Percentiles rank a stretch among this genome's conserved stretches.
Evolutionary conservation across 495 filamentous ascomycete genomes (phyloP).

Genomic region (Hypomontagnella submonticulosa): DNA sequence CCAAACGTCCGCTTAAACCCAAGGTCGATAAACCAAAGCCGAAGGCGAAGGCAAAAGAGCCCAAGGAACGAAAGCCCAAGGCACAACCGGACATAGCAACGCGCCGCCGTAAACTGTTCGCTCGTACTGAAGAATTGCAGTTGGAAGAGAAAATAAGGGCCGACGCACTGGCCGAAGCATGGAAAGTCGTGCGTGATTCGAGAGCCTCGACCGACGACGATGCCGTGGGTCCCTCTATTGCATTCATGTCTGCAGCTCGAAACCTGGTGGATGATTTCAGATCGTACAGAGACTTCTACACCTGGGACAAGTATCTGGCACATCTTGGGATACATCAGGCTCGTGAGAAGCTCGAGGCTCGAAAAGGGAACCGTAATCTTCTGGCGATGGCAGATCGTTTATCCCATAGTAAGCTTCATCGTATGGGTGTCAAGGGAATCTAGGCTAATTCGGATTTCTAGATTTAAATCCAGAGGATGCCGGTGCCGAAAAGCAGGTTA

Average conservation of each 20-base stretch:
- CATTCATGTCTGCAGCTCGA: conserved; percentile 74
- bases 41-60: conserved; percentile 26
- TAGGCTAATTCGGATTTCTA: conserved; percentile 34
- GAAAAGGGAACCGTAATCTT: conserved; percentile 68
- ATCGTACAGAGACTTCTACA: conserved; percentile 79
- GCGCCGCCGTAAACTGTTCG: conserved; percentile 44
- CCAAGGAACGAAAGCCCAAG: conserved; percentile 25
- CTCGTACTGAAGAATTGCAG: conserved; percentile 43
- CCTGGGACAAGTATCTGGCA: conserved; percentile 72
- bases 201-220: conserved; percentile 12
- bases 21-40: conserved; percentile 23
- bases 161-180: conserved; percentile 35
- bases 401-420: conserved; percentile 57
- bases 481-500: conserved; percentile 30
- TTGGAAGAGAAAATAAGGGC: conserved; percentile 44
- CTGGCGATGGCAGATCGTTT: conserved; percentile 76
- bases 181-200: conserved; percentile 37
- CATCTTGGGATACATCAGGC: conserved; percentile 73
- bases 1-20: conserved; percentile 28
- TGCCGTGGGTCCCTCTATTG: conserved; percentile 28
- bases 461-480: conserved; percentile 39
- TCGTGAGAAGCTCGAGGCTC: conserved; percentile 58
- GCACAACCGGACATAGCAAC: conserved; percentile 9
- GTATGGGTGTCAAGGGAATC: not conserved
- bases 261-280: conserved; percentile 83